Conservation (phyloP, 371 early-diverging fungal species). For the Saksenaea vasiformis region DNA sequence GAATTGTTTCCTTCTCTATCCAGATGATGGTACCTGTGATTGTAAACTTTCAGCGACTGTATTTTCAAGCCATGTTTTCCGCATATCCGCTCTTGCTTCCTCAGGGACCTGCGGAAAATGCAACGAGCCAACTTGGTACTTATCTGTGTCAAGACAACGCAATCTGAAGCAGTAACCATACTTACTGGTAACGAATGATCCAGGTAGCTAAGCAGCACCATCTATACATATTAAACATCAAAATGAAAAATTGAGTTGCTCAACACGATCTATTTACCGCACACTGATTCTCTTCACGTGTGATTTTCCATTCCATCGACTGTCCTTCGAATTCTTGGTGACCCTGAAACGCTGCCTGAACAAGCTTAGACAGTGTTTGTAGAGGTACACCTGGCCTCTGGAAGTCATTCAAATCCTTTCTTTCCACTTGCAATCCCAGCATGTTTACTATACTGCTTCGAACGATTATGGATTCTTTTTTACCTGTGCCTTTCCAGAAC, state of each 20-base stretch:
- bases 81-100: background rate
- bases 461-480: background rate
- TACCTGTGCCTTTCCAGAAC: conserved; percentile 14
- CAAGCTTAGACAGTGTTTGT: background rate
- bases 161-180: too few relatives aligned
- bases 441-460: too few relatives aligned
- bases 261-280: background rate
- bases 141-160: background rate
- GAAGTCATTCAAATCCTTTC: conserved; percentile 13
- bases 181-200: conserved; percentile 11
- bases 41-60: conserved; percentile 5
- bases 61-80: conserved; percentile 12
- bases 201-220: conserved; percentile 11
- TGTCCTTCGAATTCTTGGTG: conserved; percentile 14
- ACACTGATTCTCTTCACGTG: conserved; percentile 1
- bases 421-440: conserved; percentile 4
- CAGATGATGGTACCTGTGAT: conserved; percentile 1
- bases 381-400: background rate
- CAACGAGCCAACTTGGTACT: conserved; percentile 14
- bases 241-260: background rate
- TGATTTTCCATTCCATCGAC: conserved; percentile 9
- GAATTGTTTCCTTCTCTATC: background rate
- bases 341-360: conserved; percentile 10
- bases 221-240: background rate
- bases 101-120: background rate